A percentile compares a stretch with the other conserved stretches of the same genome.
Conservation (phyloP, 2,329 filamentous ascomycete species). For the Pochonia chlamydosporia region DNA sequence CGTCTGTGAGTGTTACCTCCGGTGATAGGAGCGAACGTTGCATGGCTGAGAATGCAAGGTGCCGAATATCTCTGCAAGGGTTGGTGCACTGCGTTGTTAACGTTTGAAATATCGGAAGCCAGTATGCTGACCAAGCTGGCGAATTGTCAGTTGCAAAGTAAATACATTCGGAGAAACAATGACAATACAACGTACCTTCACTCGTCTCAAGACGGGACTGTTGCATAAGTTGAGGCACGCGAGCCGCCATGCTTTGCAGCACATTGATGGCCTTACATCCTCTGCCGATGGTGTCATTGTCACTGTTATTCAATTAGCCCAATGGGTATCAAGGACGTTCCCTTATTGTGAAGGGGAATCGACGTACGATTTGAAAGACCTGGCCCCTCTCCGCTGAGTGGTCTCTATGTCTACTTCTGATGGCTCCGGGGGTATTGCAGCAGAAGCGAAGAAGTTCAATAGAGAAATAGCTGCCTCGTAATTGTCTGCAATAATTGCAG, state of each 20-base stretch:
- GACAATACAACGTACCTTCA: conserved; percentile 58
- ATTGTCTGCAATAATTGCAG: conserved; percentile 88
- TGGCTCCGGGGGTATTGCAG: conserved; percentile 65
- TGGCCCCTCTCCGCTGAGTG: conserved; percentile 28
- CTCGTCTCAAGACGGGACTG: conserved; percentile 86
- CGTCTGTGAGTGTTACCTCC: conserved; percentile 74
- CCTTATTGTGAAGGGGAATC: not conserved
- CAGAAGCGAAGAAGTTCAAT: conserved; percentile 83
- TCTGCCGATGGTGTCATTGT: conserved; percentile 57
- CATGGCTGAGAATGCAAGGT: conserved; percentile 79
- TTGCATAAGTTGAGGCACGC: conserved; percentile 81
- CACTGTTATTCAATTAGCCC: conserved; percentile 14
- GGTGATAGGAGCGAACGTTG: conserved; percentile 82
- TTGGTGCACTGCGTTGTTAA: conserved; percentile 89
- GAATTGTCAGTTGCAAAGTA: conserved; percentile 2
- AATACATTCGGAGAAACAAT: not conserved
- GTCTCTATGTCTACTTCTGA: conserved; percentile 64
- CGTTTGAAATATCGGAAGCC: conserved; percentile 89
- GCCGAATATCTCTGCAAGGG: conserved; percentile 85
- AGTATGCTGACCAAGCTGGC: conserved; percentile 91
- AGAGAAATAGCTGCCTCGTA: conserved; percentile 83
- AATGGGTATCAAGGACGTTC: not conserved
- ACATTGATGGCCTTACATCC: conserved; percentile 76
- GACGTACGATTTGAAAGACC: conserved; percentile 21
- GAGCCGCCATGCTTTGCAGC: conserved; percentile 73